These are phyloP conservation scores for Penicillium waksmanii DNA, from an alignment of 495 filamentous ascomycete genomes.

Conservation along the genomic window DNA sequence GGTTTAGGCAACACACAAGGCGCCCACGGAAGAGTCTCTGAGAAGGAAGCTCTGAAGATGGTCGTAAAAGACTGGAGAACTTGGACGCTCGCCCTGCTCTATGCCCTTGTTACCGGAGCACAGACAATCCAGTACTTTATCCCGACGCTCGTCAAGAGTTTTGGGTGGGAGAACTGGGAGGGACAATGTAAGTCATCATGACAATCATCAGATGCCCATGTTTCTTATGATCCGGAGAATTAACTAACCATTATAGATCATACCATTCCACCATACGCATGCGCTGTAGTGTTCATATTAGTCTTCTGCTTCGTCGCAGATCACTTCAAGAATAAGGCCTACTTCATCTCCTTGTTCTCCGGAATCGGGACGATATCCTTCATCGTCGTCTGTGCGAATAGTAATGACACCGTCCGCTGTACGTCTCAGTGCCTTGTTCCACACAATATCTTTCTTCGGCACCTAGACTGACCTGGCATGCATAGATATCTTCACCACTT, in stretches of 20 bases:
- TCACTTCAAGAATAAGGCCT: slow-evolving; percentile 2
- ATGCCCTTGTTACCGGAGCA: slow-evolving; percentile 11
- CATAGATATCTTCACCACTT: slow-evolving; percentile 8
- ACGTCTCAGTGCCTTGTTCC: not conserved
- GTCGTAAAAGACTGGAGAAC: slow-evolving; percentile 6
- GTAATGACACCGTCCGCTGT: not conserved
- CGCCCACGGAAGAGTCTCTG: not conserved
- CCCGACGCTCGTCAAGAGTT: slow-evolving; percentile 13
- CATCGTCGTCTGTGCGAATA: slow-evolving; percentile 9
- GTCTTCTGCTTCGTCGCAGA: slow-evolving; percentile 9
- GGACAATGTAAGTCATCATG: not conserved
- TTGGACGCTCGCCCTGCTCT: slow-evolving; percentile 6
- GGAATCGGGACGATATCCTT: slow-evolving; percentile 8
- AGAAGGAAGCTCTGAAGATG: slow-evolving; percentile 11
- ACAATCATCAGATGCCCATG: not conserved
- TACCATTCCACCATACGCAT: slow-evolving; percentile 13
- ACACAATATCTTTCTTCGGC: not conserved
- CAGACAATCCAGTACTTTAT: slow-evolving; percentile 19
- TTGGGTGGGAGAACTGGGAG: slow-evolving; percentile 6
- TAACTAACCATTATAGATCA: slow-evolving; percentile 1
- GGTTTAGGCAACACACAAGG: slow-evolving; percentile 9
- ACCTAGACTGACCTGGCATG: not conserved
- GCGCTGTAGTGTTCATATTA: slow-evolving; percentile 9
- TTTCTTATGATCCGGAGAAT: not conserved
- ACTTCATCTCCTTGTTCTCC: slow-evolving; percentile 9